These are phyloP conservation scores for Dimocarpus longan DNA, from an alignment of 345 rosid genomes.

Conservation along the genomic window DNA sequence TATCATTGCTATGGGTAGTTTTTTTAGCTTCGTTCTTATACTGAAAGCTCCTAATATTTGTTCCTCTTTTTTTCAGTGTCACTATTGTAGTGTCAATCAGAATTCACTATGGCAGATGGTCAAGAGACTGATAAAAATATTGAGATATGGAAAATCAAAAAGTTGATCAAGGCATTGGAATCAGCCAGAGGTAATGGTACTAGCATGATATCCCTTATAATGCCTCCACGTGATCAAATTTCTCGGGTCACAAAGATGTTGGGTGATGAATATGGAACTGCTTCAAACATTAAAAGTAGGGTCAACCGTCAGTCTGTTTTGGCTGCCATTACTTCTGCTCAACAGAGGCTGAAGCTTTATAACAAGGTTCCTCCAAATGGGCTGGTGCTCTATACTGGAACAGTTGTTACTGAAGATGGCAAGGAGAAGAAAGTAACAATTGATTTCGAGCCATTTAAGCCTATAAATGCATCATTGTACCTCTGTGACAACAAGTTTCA, in stretches of 20 bases:
- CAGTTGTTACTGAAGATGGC: slow-evolving; percentile 80
- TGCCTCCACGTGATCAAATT: slow-evolving; percentile 96
- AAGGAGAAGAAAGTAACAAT: slow-evolving; percentile 93
- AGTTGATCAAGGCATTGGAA: slow-evolving; percentile 83
- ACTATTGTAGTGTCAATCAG: slow-evolving; percentile 17
- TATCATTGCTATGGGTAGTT: not conserved
- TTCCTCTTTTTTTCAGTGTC: not conserved
- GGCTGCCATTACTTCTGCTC: slow-evolving; percentile 94
- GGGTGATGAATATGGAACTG: slow-evolving; percentile 94
- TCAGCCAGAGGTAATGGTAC: slow-evolving; percentile 94
- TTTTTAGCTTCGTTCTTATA: not conserved
- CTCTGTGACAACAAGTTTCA: slow-evolving; percentile 91
- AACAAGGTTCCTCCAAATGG: slow-evolving; percentile 90
- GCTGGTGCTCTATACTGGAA: slow-evolving; percentile 87
- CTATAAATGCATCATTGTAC: slow-evolving; percentile 86
- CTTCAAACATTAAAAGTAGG: slow-evolving; percentile 92
- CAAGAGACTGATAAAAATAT: slow-evolving; percentile 84
- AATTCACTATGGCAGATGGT: slow-evolving; percentile 40
- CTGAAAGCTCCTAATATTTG: not conserved
- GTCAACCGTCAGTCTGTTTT: slow-evolving; percentile 90
- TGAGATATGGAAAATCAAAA: slow-evolving; percentile 95
- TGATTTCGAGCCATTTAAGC: slow-evolving; percentile 94
- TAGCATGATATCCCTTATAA: slow-evolving; percentile 95
- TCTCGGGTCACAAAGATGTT: slow-evolving; percentile 94
- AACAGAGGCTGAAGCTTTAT: slow-evolving; percentile 88